Base-by-base conservation (phyloP, 176 grass and related monocot genomes). In the Ensete ventricosum region DNA sequence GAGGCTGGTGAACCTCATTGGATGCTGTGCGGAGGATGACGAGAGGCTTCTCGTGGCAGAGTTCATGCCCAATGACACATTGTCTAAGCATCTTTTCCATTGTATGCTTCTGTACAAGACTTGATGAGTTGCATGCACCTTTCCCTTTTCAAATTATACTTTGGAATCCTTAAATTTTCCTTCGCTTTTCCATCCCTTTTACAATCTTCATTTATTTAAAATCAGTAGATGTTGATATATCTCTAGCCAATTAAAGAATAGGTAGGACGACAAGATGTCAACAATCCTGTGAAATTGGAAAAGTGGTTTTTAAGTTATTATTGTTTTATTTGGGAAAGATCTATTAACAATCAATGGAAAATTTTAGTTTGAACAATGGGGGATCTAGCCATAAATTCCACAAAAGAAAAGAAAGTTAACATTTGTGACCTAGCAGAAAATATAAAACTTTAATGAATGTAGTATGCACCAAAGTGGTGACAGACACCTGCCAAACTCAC, bases 31-130 rank as follows among this genome's bases (percentile, higher is more conserved):
- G 19, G 96, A 99, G 82, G 96, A 88, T 50, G 96, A 99, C 78
- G 96, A 99, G 88, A 75, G 96, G 84, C 86, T 99, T 81, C 82
- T 99, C 62, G 91, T 99, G 53, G 88, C 91, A 2, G 95, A 99
- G 84, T 99, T 91, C 76, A 99, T 99, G 95, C 95, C 95, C 69
- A 99, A 99, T 73, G 95, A 99, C 82, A 99, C 95, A 72, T 83
- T 99, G 50, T 99, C 91, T 80, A 94, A 91, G 84, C 95, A 99
- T 83, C 87, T 99, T 75, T 99, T 99, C 82, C 95, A 99, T 85
- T 99, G 95, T 99, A 94, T 80, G 51, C 20, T 74, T 55, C 3
- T 21, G 29, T 25, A 55, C 55, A 54, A 25, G 50, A 74, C 22
- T 53, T 21, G 34, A 43, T 74, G 55, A 24, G 50, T 73, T 74